phyloP scores from a whole-genome alignment of 192 early-diverging fungal species.

The Polychytrium aggregatum region DNA sequence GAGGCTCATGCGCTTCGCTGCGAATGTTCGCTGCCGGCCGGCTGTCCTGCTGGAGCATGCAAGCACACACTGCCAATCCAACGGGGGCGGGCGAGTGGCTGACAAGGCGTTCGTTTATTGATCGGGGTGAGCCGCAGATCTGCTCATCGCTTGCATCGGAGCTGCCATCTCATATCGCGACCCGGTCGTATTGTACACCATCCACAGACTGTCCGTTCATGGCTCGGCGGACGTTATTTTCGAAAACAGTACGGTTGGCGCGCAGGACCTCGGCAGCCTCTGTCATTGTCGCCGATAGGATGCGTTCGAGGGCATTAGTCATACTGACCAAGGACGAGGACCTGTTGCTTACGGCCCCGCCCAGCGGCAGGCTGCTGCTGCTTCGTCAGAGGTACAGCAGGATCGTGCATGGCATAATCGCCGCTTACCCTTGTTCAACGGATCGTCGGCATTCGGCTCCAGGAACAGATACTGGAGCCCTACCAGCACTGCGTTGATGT shows the following conservation, averaged over 20 bases:
- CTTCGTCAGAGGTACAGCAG: not conserved
- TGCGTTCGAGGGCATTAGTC: not conserved
- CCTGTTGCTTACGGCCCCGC: not conserved
- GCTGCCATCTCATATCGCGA: too few species aligned
- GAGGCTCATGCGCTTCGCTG: too few species aligned
- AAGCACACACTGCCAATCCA: too few species aligned
- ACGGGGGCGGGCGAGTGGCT: too few species aligned
- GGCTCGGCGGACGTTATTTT: slow-evolving; percentile 57
- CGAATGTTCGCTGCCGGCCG: too few species aligned
- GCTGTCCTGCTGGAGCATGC: too few species aligned
- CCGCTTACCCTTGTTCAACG: slow-evolving; percentile 77
- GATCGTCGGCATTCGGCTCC: slow-evolving; percentile 94
- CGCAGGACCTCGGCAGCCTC: slow-evolving; percentile 79
- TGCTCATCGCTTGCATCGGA: too few species aligned
- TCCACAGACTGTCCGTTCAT: slow-evolving; percentile 68
- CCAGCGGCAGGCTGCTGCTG: not conserved
- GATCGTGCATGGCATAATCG: not conserved
- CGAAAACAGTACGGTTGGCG: slow-evolving; percentile 58
- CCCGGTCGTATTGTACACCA: slow-evolving; percentile 56
- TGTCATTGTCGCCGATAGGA: slow-evolving; percentile 9
- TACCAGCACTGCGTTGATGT: slow-evolving; percentile 79
- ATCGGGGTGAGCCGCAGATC: too few species aligned
- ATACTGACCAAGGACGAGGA: not conserved
- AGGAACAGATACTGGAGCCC: slow-evolving; percentile 86
- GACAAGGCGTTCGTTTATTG: too few species aligned